Conservation (phyloP, 768 basidiomycete genomes). For the Porpolomopsis calyptriformis region DNA sequence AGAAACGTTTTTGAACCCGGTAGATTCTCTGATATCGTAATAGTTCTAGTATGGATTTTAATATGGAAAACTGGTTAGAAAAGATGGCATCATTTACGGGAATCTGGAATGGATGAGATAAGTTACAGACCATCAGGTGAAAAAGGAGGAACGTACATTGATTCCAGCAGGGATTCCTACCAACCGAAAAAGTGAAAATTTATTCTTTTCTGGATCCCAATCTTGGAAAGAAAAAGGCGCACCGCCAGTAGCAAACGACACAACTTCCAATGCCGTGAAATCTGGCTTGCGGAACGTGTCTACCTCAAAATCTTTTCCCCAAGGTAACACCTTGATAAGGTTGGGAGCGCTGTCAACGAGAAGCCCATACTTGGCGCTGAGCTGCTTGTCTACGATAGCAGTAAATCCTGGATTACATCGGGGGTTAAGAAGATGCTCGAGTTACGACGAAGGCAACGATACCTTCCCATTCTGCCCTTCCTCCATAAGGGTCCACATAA, state of each 20-base stretch:
- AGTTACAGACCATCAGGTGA: no score
- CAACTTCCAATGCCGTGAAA: constrained; percentile 75
- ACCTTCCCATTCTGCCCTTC: constrained; percentile 93
- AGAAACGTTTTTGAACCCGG: constrained; percentile 86
- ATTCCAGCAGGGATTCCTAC: constrained; percentile 80
- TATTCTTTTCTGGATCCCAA: background rate
- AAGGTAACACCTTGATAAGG: constrained; percentile 72
- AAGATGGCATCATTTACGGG: constrained; percentile 32
- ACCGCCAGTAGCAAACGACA: constrained; percentile 80
- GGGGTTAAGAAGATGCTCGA: constrained; percentile 3
- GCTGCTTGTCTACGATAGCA: constrained; percentile 76
- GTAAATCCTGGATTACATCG: constrained; percentile 56
- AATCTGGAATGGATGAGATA: no score
- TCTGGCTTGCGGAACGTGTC: constrained; percentile 77
- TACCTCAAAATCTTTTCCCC: constrained; percentile 63
- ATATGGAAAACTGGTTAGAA: background rate
- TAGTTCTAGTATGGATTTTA: constrained; percentile 43
- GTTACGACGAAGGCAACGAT: constrained; percentile 1
- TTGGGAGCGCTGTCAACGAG: constrained; percentile 70
- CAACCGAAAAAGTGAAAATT: background rate
- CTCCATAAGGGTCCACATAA: constrained; percentile 82
- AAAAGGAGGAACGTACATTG: constrained; percentile 47
- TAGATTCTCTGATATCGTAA: constrained; percentile 70
- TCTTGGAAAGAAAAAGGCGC: constrained; percentile 10
- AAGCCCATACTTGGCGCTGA: constrained; percentile 71